Evolutionary conservation across 441 rosid species (phyloP).

Genomic region (Eruca vesicaria): DNA sequence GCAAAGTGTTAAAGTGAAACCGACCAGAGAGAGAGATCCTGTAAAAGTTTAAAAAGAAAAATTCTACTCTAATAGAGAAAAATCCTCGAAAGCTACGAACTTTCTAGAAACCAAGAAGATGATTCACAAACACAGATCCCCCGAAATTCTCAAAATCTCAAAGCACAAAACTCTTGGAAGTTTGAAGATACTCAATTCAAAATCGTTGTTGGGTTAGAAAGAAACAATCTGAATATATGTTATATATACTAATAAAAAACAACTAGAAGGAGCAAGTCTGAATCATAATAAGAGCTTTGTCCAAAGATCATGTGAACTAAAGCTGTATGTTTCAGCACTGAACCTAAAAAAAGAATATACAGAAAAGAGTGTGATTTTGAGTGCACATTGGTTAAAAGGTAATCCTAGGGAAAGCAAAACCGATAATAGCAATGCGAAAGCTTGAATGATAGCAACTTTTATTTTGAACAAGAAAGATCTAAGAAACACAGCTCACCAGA

Average conservation of each 20-base stretch:
- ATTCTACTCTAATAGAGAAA: constrained; percentile 7
- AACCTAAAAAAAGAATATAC: not conserved
- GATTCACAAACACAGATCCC: constrained; percentile 27
- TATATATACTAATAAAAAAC: not conserved
- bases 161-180: constrained; percentile 16
- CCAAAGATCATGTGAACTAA: not conserved
- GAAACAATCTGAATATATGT: not conserved
- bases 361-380: not conserved
- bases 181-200: not conserved
- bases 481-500: constrained; percentile 8
- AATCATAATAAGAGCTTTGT: not conserved
- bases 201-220: constrained; percentile 8
- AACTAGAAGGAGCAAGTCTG: not conserved
- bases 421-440: constrained; percentile 1
- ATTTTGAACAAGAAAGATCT: constrained; percentile 2
- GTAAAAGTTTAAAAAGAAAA: not conserved
- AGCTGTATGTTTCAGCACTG: not conserved
- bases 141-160: constrained; percentile 14
- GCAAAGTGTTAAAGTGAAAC: constrained; percentile 38
- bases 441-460: not conserved
- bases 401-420: not conserved
- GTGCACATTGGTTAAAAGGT: not conserved
- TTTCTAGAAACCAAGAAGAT: constrained; percentile 24
- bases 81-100: constrained; percentile 32
- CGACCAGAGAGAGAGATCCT: constrained; percentile 21